Evolutionary conservation across 2,329 filamentous ascomycete genomes (phyloP).

Genomic region (Hirsutella rhossiliensis): DNA sequence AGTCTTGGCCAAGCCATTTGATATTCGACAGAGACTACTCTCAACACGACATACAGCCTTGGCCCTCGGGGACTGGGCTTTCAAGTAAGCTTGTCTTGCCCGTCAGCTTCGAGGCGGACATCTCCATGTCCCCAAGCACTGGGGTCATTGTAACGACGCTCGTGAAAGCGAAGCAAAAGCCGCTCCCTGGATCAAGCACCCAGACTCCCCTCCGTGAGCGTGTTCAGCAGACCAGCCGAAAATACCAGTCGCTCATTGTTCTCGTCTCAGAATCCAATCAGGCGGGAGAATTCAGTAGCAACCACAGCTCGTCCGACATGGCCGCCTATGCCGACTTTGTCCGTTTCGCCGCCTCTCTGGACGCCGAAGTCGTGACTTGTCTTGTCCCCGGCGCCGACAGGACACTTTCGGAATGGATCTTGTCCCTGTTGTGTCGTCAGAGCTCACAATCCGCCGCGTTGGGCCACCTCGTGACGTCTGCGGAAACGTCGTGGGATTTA

Average conservation of each 20-base stretch:
- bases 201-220: constrained; percentile 39
- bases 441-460: constrained; percentile 13
- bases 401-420: constrained; percentile 42
- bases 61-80: constrained; percentile 1
- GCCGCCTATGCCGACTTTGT: constrained; percentile 36
- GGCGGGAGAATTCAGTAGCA: constrained; percentile 26
- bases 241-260: constrained; percentile 58
- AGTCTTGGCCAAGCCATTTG: not conserved
- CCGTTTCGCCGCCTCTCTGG: constrained; percentile 31
- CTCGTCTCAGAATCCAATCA: constrained; percentile 47
- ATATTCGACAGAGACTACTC: not conserved
- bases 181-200: constrained; percentile 40
- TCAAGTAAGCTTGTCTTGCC: constrained; percentile 18
- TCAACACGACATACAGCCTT: not conserved
- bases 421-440: constrained; percentile 37
- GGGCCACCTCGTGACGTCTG: constrained; percentile 21
- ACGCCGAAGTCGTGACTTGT: constrained; percentile 24
- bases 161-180: constrained; percentile 59
- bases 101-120: constrained; percentile 51
- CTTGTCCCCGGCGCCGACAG: constrained; percentile 38
- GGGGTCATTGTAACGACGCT: constrained; percentile 62
- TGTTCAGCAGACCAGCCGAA: constrained; percentile 36
- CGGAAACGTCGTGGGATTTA: constrained; percentile 27
- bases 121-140: constrained; percentile 55
- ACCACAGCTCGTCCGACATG: constrained; percentile 27